Percentiles rank a stretch among this genome's conserved stretches.
These are phyloP conservation scores for Leucogyrophana mollusca DNA, from an alignment of 768 basidiomycete genomes.

Conservation along the genomic window DNA sequence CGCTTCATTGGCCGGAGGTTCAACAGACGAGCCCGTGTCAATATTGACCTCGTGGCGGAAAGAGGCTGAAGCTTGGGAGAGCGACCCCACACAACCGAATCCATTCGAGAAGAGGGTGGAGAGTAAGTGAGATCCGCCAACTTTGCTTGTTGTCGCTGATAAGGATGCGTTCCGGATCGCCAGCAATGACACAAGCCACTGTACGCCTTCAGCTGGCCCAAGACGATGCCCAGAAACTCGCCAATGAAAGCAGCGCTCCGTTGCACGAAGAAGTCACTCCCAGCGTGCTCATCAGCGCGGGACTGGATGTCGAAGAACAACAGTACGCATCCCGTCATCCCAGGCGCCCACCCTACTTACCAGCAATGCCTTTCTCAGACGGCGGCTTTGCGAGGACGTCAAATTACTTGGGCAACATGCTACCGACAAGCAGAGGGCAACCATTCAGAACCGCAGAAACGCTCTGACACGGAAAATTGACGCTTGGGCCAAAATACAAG, in stretches of 20 bases:
- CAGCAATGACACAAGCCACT: constrained; percentile 10
- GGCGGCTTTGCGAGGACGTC: not conserved
- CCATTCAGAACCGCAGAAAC: not conserved
- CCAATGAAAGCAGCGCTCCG: not conserved
- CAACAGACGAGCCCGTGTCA: too few relatives aligned
- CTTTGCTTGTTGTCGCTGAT: too few relatives aligned
- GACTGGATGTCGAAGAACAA: constrained; percentile 31
- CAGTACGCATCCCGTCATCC: constrained; percentile 25
- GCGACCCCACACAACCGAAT: constrained; percentile 6
- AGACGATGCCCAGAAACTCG: constrained; percentile 17
- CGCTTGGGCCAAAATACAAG: not conserved
- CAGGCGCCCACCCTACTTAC: too few relatives aligned
- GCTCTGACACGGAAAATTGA: not conserved
- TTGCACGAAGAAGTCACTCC: constrained; percentile 13
- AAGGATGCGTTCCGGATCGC: not conserved
- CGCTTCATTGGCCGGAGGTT: too few relatives aligned
- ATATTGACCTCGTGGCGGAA: too few relatives aligned
- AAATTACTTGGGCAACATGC: not conserved
- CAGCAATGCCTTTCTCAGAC: not conserved
- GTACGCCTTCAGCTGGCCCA: constrained; percentile 20
- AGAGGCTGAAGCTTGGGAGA: constrained; percentile 9
- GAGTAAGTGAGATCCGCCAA: constrained; percentile 1
- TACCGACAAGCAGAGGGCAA: not conserved
- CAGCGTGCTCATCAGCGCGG: constrained; percentile 25
- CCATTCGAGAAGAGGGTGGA: constrained; percentile 5